Base-by-base conservation (phyloP, 2,329 filamentous ascomycete species). In the Rachicladosporium sp. region DNA sequence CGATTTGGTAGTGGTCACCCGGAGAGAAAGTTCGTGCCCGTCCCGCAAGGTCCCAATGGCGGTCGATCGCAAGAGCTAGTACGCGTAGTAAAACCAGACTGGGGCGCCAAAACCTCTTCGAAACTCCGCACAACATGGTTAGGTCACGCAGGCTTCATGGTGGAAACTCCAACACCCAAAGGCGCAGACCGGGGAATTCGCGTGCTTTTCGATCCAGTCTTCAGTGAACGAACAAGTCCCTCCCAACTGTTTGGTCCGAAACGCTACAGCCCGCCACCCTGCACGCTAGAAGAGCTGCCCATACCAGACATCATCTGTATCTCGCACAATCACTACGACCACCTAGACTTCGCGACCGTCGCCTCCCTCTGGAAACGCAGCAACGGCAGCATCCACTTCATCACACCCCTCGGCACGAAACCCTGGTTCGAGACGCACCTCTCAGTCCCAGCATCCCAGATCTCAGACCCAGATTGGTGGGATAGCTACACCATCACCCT, bases 291-390 rank as follows among this genome's bases (percentile, higher is more conserved):
- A 2, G 68, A 72, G 11, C 49, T 74, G 2, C 71, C 71, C 0
- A 60, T 68, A 2, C 56, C 74, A 7, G 71, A 76, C 40, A 50
- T 68, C 2, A 60, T 75, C 3, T 56, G 64, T 42, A 71, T 75
- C 35, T 70, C 65, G 39, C 72, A 76, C 50, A 70, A 73, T 46
- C 71, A 75, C 48, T 74, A 73, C 46, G 70, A 75, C 46, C 71
- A 75, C 43, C 58, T 74, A 36, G 69, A 74, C 43, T 53, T 60
- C 4, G 55, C 60, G 11, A 68, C 67, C 0, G 52, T 75, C 31
- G 58, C 50, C 42, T 51, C 58, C 15, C 46, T 69, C 11, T 65
- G 65, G 45, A 46, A 45, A 31, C 56, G 53, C 27, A 58, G 60
- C 31, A 56, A 58, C 10, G 56, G 58, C 0, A 43, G 56, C 3